Evolutionary conservation across 192 early-diverging fungal genomes (phyloP).

Genomic region (Coemansia sp.): DNA sequence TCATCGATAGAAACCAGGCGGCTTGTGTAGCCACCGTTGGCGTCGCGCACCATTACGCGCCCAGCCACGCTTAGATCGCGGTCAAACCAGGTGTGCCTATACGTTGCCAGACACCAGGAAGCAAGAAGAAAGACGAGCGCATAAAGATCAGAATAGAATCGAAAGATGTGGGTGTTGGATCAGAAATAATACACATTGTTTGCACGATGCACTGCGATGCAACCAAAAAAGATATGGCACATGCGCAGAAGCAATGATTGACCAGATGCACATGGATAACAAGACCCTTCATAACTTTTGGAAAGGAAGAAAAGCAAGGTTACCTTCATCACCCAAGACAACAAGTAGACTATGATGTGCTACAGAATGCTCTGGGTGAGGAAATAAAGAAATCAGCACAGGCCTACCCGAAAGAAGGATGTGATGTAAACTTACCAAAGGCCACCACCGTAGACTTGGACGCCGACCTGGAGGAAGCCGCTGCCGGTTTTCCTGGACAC

Average conservation of each 20-base stretch:
- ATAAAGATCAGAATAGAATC: background rate
- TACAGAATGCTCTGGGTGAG: no score
- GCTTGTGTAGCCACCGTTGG: constrained; percentile 69
- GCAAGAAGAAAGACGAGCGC: no score
- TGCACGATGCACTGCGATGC: background rate
- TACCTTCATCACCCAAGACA: background rate
- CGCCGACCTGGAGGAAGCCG: constrained; percentile 90
- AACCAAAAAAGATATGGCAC: background rate
- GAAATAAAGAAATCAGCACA: no score
- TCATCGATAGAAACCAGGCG: constrained; percentile 78
- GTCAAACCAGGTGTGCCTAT: constrained; percentile 98
- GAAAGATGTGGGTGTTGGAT: background rate
- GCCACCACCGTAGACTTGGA: constrained; percentile 95
- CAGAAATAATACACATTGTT: background rate
- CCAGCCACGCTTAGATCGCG: constrained; percentile 96
- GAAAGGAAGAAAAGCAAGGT: background rate
- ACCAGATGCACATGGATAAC: background rate
- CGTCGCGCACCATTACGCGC: constrained; percentile 78
- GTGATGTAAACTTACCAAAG: constrained; percentile 62
- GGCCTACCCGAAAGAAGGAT: background rate
- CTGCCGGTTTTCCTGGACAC: constrained; percentile 85
- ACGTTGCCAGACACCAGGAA: background rate
- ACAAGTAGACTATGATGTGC: no score
- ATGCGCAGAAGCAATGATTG: constrained; percentile 1
- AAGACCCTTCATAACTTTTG: background rate